Base-by-base conservation (phyloP, 202 grass and related monocot genomes). In the Cymbopogon flexuosus region DNA sequence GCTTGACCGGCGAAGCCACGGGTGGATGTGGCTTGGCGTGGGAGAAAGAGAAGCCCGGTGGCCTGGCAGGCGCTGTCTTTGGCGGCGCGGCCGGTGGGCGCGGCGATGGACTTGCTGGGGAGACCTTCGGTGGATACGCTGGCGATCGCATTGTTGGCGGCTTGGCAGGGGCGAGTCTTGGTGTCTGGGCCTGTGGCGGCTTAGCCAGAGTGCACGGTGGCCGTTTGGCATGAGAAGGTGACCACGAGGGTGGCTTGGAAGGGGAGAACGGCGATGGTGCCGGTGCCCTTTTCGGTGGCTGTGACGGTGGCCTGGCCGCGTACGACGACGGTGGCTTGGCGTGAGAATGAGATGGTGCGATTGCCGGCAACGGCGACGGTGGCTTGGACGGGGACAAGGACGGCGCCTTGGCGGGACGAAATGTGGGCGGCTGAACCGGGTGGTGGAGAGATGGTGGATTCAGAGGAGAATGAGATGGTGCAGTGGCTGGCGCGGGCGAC, bases 121-220 rank as follows among this genome's bases (percentile, higher is more conserved):
- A 40, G 10, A 43, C 3, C 51, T 19, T 37, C 73, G 59, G 66
- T 34, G 47, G 40, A 23, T 37, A 30, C 13, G 36, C 56, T 16
- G 75, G 16, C 12, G 36, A 8, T 3, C 22, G 19, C 52, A 10
- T 35, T 54, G 73, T 35, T 54, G 73, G 62, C 10, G 76, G 62
- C 5, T 30, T 31, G 13, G 9, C 35, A 16, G 62, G 16, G 8
- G 59, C 54, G 18, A 64, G 45, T n/a, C 21, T 66, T 6, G 54
- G 29, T 36, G 80, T 59, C 9, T 23, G 18, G 43, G 62, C 6
- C 42, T 9, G 62, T 37, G 87, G 87, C 7, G 87, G 3, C 35
- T 75, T 54, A 1, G 14, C 33, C 14, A 3, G 7, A 19, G 14
- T n/a, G 60, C 43, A 40, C 3, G 71, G 2, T 58, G 61, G 47